Conservation (phyloP, 2,329 filamentous ascomycete species). For the Calonectria fujianensis region DNA sequence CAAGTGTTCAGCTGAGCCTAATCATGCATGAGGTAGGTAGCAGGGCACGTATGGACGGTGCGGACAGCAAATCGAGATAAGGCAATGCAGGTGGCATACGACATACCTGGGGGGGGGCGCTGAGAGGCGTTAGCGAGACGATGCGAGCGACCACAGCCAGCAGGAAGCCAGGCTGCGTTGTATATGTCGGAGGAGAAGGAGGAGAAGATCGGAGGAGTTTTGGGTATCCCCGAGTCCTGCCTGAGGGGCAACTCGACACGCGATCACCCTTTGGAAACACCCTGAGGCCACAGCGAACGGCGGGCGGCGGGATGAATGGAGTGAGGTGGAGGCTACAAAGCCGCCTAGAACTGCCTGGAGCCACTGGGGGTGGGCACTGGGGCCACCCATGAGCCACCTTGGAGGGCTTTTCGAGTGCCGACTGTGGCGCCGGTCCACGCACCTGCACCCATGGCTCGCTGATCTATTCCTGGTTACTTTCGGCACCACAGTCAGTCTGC, state of each 20-base stretch:
- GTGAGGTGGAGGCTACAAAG: slow-evolving; percentile 23
- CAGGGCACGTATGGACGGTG: slow-evolving; percentile 39
- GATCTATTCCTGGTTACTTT: not conserved
- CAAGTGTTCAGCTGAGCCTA: slow-evolving; percentile 48
- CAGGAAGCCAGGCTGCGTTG: not conserved
- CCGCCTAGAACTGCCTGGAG: slow-evolving; percentile 18
- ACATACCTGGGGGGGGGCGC: slow-evolving; percentile 30
- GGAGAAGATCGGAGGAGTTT: not conserved
- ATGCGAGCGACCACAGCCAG: not conserved
- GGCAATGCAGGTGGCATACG: slow-evolving; percentile 26
- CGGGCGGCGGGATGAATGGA: slow-evolving; percentile 32
- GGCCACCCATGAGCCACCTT: slow-evolving; percentile 13
- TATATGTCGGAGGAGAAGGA: slow-evolving; percentile 2
- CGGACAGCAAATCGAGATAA: slow-evolving; percentile 33
- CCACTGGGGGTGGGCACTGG: slow-evolving; percentile 12
- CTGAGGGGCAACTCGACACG: slow-evolving; percentile 40
- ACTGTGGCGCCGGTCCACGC: slow-evolving; percentile 21
- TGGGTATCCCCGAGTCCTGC: slow-evolving; percentile 33
- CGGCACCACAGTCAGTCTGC: not conserved
- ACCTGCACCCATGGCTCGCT: not conserved
- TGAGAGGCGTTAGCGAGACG: slow-evolving; percentile 4
- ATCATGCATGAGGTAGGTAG: slow-evolving; percentile 50
- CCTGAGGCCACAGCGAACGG: slow-evolving; percentile 37
- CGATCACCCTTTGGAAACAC: slow-evolving; percentile 43
- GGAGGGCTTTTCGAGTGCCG: not conserved